A percentile compares a stretch with the other conserved stretches of the same genome.
Evolutionary conservation across 2,329 filamentous ascomycete genomes (phyloP).

Genomic region (Claviceps sp.): DNA sequence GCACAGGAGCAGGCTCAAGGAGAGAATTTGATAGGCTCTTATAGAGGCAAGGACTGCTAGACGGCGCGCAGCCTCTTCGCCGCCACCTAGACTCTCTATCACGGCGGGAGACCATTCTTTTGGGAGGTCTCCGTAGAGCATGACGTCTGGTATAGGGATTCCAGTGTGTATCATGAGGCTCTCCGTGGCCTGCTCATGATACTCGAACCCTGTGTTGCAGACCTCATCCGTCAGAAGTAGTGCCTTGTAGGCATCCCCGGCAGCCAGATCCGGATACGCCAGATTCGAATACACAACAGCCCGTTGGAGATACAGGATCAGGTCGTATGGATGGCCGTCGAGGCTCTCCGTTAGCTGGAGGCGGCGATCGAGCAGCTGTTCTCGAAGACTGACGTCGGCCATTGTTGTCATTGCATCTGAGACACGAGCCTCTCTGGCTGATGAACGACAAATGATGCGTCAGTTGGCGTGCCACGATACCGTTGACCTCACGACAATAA

Average conservation of each 20-base stretch:
- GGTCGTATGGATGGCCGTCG: constrained; percentile 40
- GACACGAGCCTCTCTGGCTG: neutral
- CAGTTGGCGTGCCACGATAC: too few species aligned
- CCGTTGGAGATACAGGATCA: constrained; percentile 53
- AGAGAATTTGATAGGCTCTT: constrained; percentile 45
- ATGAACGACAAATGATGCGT: too few species aligned
- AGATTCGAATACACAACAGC: constrained; percentile 59
- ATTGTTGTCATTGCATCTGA: constrained; percentile 8
- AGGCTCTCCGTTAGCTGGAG: constrained; percentile 43
- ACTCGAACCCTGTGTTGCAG: constrained; percentile 67
- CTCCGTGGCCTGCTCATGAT: constrained; percentile 54
- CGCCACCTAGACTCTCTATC: constrained; percentile 20
- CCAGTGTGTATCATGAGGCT: constrained; percentile 27
- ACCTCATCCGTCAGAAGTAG: constrained; percentile 78
- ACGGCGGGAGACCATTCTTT: constrained; percentile 20
- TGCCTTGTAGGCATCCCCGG: constrained; percentile 80
- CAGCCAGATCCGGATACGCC: constrained; percentile 79
- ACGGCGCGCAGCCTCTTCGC: constrained; percentile 20
- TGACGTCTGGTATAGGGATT: constrained; percentile 28
- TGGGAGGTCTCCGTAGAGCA: constrained; percentile 30
- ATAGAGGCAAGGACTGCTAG: constrained; percentile 38
- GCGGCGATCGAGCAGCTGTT: constrained; percentile 39
- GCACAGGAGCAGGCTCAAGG: constrained; percentile 46
- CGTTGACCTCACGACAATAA: too few species aligned
- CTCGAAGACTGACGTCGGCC: constrained; percentile 24